A percentile compares a stretch with the other conserved stretches of the same genome.
Conservation (phyloP, 805 yeast species). For the Lipomyces orientalis region DNA sequence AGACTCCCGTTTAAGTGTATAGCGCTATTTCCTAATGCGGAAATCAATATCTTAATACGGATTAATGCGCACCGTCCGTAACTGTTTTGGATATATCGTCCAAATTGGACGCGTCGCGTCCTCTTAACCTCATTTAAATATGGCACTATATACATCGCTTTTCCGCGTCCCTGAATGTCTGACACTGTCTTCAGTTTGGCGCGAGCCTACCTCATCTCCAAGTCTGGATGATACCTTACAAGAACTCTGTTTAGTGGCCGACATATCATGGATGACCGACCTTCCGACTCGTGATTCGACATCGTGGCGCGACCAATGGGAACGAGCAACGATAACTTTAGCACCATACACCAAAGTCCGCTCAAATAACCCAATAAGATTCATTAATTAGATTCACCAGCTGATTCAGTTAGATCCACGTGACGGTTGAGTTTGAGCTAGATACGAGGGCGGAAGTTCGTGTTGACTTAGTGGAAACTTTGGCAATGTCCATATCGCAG, state of each 20-base stretch:
- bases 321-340: not conserved
- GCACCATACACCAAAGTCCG: not conserved
- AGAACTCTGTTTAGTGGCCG: not conserved
- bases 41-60: not conserved
- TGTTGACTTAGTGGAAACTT: slow-evolving; percentile 3
- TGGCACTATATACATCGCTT: not conserved
- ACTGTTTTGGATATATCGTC: not conserved
- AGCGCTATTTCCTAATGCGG: not conserved
- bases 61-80: not conserved
- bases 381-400: not conserved
- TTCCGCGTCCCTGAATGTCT: not conserved
- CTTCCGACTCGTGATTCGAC: not conserved
- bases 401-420: not conserved
- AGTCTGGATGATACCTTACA: not conserved
- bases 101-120: not conserved
- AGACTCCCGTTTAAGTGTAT: not conserved
- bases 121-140: not conserved
- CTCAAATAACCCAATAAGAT: not conserved
- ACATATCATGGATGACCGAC: not conserved
- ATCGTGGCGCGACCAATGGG: slow-evolving; percentile 5
- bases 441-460: not conserved
- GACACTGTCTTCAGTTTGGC: not conserved
- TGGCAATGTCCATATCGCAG: slow-evolving; percentile 13
- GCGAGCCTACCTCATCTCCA: not conserved
- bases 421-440: slow-evolving; percentile 3